A percentile compares a stretch with the other conserved stretches of the same genome.
phyloP scores from a whole-genome alignment of 768 basidiomycete species.

The Suillus weaverae region DNA sequence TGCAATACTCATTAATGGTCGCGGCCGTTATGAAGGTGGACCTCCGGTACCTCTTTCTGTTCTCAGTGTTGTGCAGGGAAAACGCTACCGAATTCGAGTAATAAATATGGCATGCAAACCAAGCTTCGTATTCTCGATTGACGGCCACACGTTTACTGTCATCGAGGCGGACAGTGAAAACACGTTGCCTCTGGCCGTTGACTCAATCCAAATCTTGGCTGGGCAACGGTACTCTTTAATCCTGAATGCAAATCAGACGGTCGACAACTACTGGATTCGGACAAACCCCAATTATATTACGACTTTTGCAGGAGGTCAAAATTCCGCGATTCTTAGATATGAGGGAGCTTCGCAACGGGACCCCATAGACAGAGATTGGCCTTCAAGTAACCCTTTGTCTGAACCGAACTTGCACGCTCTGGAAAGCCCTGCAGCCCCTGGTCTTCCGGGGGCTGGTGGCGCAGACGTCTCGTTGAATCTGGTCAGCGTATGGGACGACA shows the following conservation, averaged over 20 bases:
- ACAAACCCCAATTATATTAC: conserved; percentile 25
- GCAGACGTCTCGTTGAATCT: conserved; percentile 22
- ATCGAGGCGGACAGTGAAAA: conserved; percentile 44
- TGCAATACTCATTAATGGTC: conserved; percentile 42
- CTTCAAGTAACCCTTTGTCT: conserved; percentile 8
- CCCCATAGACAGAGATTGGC: conserved; percentile 9
- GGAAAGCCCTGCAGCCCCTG: conserved; percentile 13
- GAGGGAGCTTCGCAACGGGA: conserved; percentile 14
- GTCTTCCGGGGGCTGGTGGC: conserved; percentile 10
- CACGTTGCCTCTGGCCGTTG: conserved; percentile 37
- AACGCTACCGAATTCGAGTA: conserved; percentile 39
- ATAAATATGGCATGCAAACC: conserved; percentile 36
- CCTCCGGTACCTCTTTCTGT: conserved; percentile 29
- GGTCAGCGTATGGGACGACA: conserved; percentile 13
- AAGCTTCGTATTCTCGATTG: conserved; percentile 24
- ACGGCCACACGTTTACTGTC: conserved; percentile 27
- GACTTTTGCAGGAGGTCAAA: conserved; percentile 30
- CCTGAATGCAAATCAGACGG: conserved; percentile 37
- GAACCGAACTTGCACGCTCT: conserved; percentile 20
- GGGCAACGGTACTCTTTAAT: conserved; percentile 49
- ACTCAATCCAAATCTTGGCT: conserved; percentile 34
- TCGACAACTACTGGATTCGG: conserved; percentile 42
- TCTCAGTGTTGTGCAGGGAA: conserved; percentile 33
- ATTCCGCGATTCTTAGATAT: conserved; percentile 17
- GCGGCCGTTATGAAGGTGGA: conserved; percentile 31